Evolutionary conservation across 2,329 filamentous ascomycete genomes (phyloP), one percentile per base, ranked within the genome.

Genomic region (Trichoderma atrobrunneum): DNA sequence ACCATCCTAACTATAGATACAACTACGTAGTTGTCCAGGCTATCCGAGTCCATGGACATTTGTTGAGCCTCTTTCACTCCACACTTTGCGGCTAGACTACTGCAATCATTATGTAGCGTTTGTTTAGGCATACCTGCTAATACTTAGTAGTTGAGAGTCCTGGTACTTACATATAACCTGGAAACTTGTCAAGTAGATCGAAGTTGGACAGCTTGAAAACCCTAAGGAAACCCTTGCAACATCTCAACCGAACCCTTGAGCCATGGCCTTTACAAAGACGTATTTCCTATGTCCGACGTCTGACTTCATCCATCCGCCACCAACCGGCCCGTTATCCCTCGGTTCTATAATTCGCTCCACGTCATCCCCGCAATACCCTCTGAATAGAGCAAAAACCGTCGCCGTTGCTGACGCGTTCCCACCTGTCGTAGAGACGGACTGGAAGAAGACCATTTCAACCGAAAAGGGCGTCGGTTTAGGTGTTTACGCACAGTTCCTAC

Each of bases 251-350:
- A 7, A 65, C 5, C 62, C 3, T 36, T 12, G 61, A 39, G 18
- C 34, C 36, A 69, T 69, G 65, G 11, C 28, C 48, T 65, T 65
- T 32, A 60, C 16, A 48, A 69, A 69, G 36, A 69, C 65, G n/a
- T 69, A 69, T 48, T 69, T 69, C 1, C 56, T 69, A 3, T 61
- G 56, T 32, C 65, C 65, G 7, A 69, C 56, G 7, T 69, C 56
- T 14, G 43, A 65, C 3, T 65, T 65, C 43, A 56, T 65, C 30
- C 63, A 34, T 26, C 63, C 63, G 34, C 63, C 63, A 18, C 43
- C 63, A 2, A 30, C 28, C 3, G 62, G 63, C 5, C 63, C 63
- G n/a, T 3, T 65, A 26, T 56, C 4, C 18, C 63, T 65, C 18
- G 63, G 63, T 3, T 54, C 63, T 26, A 65, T 65, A 24, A 56